Evolutionary conservation across 768 basidiomycete species (phyloP).

Genomic region (Tremella yokohamensis): DNA sequence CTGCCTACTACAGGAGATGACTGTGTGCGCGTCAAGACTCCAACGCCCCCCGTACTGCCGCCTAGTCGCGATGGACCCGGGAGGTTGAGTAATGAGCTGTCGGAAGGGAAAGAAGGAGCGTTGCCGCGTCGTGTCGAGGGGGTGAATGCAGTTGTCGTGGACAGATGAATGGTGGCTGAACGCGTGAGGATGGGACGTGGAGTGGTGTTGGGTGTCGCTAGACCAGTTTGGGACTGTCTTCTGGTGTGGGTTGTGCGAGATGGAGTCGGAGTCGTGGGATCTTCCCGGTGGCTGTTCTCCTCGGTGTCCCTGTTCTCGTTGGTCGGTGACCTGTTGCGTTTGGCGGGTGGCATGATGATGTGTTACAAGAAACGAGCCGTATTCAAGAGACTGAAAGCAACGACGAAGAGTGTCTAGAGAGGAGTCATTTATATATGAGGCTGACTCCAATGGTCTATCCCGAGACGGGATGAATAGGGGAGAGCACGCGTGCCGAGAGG

Average conservation of each 20-base stretch:
- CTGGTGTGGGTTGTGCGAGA: not conserved
- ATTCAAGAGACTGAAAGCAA: not conserved
- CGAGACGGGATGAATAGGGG: not conserved
- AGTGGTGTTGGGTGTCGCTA: conserved; percentile 9
- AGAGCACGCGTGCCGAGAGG: not conserved
- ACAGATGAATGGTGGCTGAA: conserved; percentile 25
- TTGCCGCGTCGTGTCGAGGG: conserved; percentile 23
- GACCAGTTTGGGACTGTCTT: conserved; percentile 1
- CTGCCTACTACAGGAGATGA: conserved; percentile 25
- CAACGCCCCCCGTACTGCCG: conserved; percentile 8
- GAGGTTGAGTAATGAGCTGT: not conserved
- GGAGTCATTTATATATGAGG: not conserved
- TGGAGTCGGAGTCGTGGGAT: conserved; percentile 6
- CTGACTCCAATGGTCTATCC: not conserved
- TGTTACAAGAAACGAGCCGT: not conserved
- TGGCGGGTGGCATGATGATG: conserved; percentile 13
- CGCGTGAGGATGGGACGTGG: conserved; percentile 31
- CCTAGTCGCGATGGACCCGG: conserved; percentile 1
- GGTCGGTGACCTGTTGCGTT: conserved; percentile 17
- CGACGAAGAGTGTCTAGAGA: conserved; percentile 2
- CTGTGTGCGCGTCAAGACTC: conserved; percentile 33
- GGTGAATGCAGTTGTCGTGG: conserved; percentile 24
- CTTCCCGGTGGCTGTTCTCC: not conserved
- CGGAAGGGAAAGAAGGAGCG: not conserved
- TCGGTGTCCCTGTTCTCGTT: conserved; percentile 10